phyloP scores from a whole-genome alignment of 192 early-diverging fungal species.

The Jimgerdemannia lactiflua region DNA sequence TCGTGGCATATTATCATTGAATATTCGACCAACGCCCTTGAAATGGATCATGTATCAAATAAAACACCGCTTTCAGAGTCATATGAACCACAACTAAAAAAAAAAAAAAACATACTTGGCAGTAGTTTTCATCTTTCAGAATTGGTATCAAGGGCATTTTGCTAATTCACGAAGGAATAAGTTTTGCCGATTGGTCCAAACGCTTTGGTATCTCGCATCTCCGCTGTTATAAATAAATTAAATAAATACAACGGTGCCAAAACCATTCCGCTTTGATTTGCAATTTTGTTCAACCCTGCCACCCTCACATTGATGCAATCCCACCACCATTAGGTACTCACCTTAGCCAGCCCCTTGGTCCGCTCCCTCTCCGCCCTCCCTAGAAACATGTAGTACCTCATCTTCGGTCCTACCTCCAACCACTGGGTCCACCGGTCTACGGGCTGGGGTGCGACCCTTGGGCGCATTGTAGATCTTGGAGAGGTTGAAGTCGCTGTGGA shows the following conservation, averaged over 20 bases:
- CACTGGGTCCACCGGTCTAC: slow-evolving; percentile 21
- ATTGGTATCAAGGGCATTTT: not conserved
- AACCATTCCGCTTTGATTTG: not conserved
- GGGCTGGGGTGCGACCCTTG: slow-evolving; percentile 59
- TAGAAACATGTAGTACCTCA: slow-evolving; percentile 70
- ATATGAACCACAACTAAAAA: not conserved
- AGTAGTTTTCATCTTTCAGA: no score
- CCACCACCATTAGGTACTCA: slow-evolving; percentile 1
- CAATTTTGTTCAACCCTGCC: no score
- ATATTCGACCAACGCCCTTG: slow-evolving; percentile 45
- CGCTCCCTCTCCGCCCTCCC: slow-evolving; percentile 64
- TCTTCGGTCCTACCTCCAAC: slow-evolving; percentile 38
- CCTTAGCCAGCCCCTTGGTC: slow-evolving; percentile 60
- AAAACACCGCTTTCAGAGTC: not conserved
- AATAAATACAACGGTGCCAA: not conserved
- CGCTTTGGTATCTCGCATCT: not conserved
- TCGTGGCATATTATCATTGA: not conserved
- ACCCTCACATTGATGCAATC: no score
- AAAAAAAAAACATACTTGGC: no score
- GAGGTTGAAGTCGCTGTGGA: slow-evolving; percentile 75
- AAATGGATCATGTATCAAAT: slow-evolving; percentile 29
- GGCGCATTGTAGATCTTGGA: slow-evolving; percentile 78
- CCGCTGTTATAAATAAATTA: not conserved
- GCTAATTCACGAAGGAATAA: not conserved
- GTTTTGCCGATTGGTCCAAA: not conserved